These are phyloP conservation scores for Ensete glaucum DNA, from an alignment of 176 grass and related monocot species.

Conservation along the genomic window DNA sequence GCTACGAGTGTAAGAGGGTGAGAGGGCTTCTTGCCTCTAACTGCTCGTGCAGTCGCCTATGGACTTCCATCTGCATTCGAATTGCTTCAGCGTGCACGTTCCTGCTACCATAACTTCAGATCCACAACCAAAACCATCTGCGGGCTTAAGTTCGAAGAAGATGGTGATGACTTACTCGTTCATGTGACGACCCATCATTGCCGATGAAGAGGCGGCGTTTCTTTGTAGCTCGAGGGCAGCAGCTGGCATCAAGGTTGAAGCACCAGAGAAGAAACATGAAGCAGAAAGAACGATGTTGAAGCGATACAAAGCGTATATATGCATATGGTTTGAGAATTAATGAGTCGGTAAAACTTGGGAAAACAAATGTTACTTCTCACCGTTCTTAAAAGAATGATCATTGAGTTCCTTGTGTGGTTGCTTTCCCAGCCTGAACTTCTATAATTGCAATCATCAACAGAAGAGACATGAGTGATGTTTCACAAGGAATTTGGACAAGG, in stretches of 20 bases:
- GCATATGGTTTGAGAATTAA: not conserved
- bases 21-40: conserved; percentile 47
- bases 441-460: too few species aligned
- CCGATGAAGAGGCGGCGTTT: conserved; percentile 17
- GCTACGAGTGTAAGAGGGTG: too few species aligned
- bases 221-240: conserved; percentile 18
- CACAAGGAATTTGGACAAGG: too few species aligned
- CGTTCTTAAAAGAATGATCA: conserved; percentile 20
- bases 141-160: too few species aligned
- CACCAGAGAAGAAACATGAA: too few species aligned
- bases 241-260: not conserved
- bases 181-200: conserved; percentile 20
- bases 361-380: not conserved
- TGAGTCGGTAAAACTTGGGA: not conserved
- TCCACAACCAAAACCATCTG: too few species aligned
- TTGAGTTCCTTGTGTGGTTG: conserved; percentile 28
- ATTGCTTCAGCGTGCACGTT: conserved; percentile 71
- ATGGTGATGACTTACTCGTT: conserved; percentile 15
- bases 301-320: too few species aligned
- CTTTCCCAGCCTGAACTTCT: conserved; percentile 28
- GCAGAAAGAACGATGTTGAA: too few species aligned
- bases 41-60: conserved; percentile 89
- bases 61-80: conserved; percentile 94
- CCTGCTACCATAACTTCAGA: conserved; percentile 36
- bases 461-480: too few species aligned